Base-by-base conservation (phyloP, 371 early-diverging fungal genomes). In the Mortierella sp. region DNA sequence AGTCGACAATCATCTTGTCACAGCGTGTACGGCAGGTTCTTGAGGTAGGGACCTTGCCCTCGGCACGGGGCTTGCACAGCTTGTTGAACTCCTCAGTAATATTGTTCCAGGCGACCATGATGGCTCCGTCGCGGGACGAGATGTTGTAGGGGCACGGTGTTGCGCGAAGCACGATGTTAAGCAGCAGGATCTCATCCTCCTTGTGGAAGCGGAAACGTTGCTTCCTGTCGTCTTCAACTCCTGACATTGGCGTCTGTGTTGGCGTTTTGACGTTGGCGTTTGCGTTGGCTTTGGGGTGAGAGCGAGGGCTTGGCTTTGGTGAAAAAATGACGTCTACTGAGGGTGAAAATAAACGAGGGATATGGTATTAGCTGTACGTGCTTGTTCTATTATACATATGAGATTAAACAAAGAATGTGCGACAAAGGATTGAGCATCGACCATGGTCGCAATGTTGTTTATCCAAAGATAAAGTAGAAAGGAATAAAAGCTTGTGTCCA, bases 191-290 rank as follows among this genome's bases (percentile, higher is more conserved):
- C 64, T 81, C 82, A 64, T 81, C 82, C 24, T 81, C 72, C 65
- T 77, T 77, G 70, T 73, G 74, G 37, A 81, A 81, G 1, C 82
- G 82, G 61, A 81, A 81, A 22, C 82, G 74, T 29, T 77, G 74
- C 47, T 71, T 74, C 29, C 78, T 68, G 44, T 81, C 80, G 48
- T 80, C 80, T 4, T 73, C 78, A 22, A 37, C 58, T 16, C 40
- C 47, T 14, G 70, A 58, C 75, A 72, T 72, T 41, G 34, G 19
- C n/a, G 19, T 22, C 31, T 61, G 19, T 14, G 47, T 37, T 31
- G 10, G 10, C 9, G 41, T 13, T 2, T 9, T 37, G 44, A 9
- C 9, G 31, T 24, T 9, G 8, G 58, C 22, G 19, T 24, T 9
- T 9, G 58, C 2, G 26, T 11, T 9, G n/a, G 45, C 3, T 14